Percentiles rank a stretch among this genome's conserved stretches.
Conservation (phyloP, 2,329 filamentous ascomycete species). For the Canariomyces notabilis region DNA sequence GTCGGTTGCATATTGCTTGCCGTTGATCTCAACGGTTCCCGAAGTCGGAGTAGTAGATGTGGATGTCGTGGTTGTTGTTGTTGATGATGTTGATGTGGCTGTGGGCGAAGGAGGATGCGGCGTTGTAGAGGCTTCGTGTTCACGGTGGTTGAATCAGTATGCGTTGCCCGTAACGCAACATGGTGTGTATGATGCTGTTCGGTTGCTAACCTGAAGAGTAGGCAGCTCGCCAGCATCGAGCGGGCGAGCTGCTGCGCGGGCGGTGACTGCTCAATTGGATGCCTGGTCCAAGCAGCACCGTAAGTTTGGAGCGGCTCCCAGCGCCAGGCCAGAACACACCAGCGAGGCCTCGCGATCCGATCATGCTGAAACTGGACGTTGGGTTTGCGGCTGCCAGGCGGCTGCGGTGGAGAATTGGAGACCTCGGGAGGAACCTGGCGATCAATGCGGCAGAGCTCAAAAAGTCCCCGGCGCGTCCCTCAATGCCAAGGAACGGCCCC, state of each 20-base stretch:
- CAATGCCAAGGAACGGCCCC: constrained; percentile 5
- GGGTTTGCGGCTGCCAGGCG: constrained; percentile 3
- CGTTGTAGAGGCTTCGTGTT: constrained; percentile 1
- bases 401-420: constrained; percentile 10
- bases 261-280: constrained; percentile 7
- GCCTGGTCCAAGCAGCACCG: constrained; percentile 6
- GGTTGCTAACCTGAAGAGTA: constrained; percentile 26
- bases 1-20: constrained; percentile 62
- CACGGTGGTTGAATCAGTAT: constrained; percentile 8
- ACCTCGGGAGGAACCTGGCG: constrained; percentile 5
- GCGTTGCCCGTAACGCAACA: not conserved
- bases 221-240: constrained; percentile 13
- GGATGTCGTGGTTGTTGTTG: not conserved
- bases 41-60: no score
- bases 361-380: constrained; percentile 16
- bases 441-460: constrained; percentile 4
- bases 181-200: not conserved
- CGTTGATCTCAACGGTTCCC: constrained; percentile 53
- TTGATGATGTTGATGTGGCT: constrained; percentile 13
- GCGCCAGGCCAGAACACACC: constrained; percentile 11
- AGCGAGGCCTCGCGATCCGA: constrained; percentile 14
- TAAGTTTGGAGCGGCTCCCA: constrained; percentile 1
- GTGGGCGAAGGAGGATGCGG: constrained; percentile 6
- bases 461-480: constrained; percentile 10
- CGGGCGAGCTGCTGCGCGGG: not conserved